Base-by-base conservation (phyloP, 1,284 basidiomycete species). In the Ceratobasidium sp. region DNA sequence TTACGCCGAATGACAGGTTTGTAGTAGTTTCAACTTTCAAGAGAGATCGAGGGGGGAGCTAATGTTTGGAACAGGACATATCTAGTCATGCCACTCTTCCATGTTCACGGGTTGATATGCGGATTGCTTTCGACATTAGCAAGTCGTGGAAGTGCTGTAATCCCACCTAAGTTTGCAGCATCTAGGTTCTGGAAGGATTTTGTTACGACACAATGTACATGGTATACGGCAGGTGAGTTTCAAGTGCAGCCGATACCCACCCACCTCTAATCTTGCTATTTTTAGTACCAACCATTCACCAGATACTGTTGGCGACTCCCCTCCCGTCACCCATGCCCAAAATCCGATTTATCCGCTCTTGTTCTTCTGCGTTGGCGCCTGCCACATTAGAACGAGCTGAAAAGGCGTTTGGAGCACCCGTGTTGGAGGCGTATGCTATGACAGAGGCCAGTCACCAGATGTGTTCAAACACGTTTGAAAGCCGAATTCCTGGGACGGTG, bases 31-130 rank as follows among this genome's bases (percentile, higher is more conserved):
- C 8, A 0, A 42, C n/a, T n/a, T n/a, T n/a, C n/a, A n/a, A n/a
- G n/a, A 42, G 13, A 35, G 26, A 6, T 67, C 7, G 23, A 26
- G 47, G 10, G 6, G 35, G 37, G 37, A 33, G 2, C 39, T 75
- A n/a, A 76, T 53, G 33, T 31, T 23, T 33, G 35, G 0, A 31
- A 86, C 79, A 81, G 84, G n/a, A 84, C 84, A 11, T 86, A 84
- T 79, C 82, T 87, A 35, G 91, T 91, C 85, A 91, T 91, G 90
- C 90, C 90, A 35, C 85, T 91, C 39, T 91, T 90, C 84, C 90
- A 91, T 80, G 89, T 91, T 23, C 90, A 90, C 71, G 90, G 90
- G 45, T 87, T 91, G 58, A 86, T 91, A 37, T 88, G 89, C 74
- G 91, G 90, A 79, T 84, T 92, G 31, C 85, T 91, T 23, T 88